These are phyloP conservation scores for Mycena vitilis DNA, from an alignment of 768 basidiomycete species.

Conservation along the genomic window DNA sequence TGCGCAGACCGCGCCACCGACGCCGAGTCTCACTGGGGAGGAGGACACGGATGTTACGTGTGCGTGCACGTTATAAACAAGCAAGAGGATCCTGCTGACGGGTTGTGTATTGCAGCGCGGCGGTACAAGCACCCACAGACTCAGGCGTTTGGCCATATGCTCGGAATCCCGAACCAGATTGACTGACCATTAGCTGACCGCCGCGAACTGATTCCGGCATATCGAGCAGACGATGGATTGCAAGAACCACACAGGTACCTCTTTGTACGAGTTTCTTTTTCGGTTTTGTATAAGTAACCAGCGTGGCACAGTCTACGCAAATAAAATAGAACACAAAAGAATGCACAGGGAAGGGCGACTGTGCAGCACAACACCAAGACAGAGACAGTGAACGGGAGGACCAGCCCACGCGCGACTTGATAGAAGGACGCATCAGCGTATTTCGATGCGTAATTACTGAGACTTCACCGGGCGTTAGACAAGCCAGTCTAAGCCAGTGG, in stretches of 20 bases:
- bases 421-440: constrained; percentile 96
- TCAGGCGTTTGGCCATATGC: constrained; percentile 82
- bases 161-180: constrained; percentile 81
- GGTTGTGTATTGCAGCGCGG: constrained; percentile 58
- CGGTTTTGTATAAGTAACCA: too few species aligned
- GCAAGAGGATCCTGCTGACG: constrained; percentile 41
- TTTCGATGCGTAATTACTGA: constrained; percentile 92
- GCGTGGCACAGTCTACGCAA: too few species aligned
- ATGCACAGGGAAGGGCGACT: constrained; percentile 82
- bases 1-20: constrained; percentile 58
- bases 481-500: background rate
- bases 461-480: constrained; percentile 54
- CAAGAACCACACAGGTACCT: too few species aligned
- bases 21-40: constrained; percentile 62
- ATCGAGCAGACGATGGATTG: too few species aligned
- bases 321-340: too few species aligned
- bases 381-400: constrained; percentile 92
- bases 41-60: constrained; percentile 47
- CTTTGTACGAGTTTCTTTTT: too few species aligned
- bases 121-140: constrained; percentile 93
- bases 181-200: background rate
- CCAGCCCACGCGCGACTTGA: constrained; percentile 93
- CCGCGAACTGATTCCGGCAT: too few species aligned
- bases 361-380: constrained; percentile 83
- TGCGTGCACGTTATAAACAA: constrained; percentile 42